phyloP scores from a whole-genome alignment of 106 monocot genomes.

The Phalaenopsis equestris region DNA sequence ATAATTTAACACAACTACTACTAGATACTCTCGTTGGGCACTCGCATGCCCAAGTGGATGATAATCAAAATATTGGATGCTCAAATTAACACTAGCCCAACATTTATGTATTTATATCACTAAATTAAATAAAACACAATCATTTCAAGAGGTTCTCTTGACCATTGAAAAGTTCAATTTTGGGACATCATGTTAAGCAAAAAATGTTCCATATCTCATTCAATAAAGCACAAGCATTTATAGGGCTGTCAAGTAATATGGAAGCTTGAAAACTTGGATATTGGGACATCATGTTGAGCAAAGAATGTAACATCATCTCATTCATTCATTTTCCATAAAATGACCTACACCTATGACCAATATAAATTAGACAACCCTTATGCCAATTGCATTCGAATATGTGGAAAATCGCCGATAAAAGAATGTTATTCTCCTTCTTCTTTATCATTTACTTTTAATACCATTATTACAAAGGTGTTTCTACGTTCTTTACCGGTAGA shows the following conservation, averaged over 20 bases:
- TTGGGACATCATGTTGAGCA: background rate
- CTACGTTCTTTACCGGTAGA: background rate
- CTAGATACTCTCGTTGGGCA: background rate
- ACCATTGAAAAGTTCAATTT: no score
- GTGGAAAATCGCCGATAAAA: background rate
- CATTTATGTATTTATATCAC: background rate
- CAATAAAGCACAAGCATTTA: background rate
- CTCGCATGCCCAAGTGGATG: background rate
- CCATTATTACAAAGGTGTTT: background rate
- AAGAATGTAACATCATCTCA: background rate
- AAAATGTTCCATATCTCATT: background rate
- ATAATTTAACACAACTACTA: background rate
- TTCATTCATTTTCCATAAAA: background rate
- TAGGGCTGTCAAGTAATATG: background rate
- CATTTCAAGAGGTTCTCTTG: background rate
- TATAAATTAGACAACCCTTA: background rate
- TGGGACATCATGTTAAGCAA: no score
- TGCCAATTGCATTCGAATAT: no score
- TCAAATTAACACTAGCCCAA: background rate
- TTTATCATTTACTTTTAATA: background rate
- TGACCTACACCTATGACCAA: background rate
- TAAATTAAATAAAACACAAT: background rate
- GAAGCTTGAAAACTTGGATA: background rate
- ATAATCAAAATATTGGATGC: background rate
- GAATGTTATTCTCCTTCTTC: background rate